These are phyloP conservation scores for Candida namnaoensis DNA, from an alignment of 805 yeast species.

Conservation along the genomic window DNA sequence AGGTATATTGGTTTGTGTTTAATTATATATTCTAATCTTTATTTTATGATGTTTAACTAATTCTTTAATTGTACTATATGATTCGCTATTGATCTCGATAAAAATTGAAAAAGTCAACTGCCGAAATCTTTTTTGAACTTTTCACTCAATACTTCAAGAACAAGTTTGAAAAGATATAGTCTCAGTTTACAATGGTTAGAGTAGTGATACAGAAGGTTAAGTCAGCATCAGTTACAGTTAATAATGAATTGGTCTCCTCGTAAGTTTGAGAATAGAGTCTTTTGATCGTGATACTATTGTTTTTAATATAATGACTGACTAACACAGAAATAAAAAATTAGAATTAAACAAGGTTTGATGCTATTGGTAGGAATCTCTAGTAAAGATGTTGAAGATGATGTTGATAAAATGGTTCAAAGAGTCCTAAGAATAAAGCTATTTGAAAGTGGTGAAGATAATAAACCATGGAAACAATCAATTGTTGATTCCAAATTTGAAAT, in stretches of 20 bases:
- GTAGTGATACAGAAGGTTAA: slow-evolving; percentile 85
- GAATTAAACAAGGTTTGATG: slow-evolving; percentile 67
- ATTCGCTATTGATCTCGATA: too few species aligned
- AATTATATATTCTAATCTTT: too few species aligned
- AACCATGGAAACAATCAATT: slow-evolving; percentile 70
- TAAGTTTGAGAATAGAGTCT: slow-evolving; percentile 13
- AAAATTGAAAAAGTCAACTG: too few species aligned
- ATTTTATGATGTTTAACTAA: too few species aligned
- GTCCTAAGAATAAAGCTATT: slow-evolving; percentile 60
- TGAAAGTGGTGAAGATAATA: slow-evolving; percentile 54
- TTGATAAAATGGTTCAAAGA: slow-evolving; percentile 58
- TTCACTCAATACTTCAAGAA: too few species aligned
- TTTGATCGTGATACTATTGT: background rate
- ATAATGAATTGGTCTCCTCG: slow-evolving; percentile 58
- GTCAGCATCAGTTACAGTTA: slow-evolving; percentile 83
- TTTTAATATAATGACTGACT: background rate
- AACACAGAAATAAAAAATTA: background rate
- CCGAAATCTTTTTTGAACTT: too few species aligned
- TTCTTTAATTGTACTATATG: too few species aligned
- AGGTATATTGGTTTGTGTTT: too few species aligned
- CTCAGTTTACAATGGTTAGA: too few species aligned
- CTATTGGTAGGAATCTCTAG: slow-evolving; percentile 78
- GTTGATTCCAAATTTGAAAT: slow-evolving; percentile 61
- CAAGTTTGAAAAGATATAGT: too few species aligned
- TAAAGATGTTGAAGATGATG: slow-evolving; percentile 71